Conservation (phyloP, 2,329 filamentous ascomycete genomes). For the Pseudopyricularia javanii region DNA sequence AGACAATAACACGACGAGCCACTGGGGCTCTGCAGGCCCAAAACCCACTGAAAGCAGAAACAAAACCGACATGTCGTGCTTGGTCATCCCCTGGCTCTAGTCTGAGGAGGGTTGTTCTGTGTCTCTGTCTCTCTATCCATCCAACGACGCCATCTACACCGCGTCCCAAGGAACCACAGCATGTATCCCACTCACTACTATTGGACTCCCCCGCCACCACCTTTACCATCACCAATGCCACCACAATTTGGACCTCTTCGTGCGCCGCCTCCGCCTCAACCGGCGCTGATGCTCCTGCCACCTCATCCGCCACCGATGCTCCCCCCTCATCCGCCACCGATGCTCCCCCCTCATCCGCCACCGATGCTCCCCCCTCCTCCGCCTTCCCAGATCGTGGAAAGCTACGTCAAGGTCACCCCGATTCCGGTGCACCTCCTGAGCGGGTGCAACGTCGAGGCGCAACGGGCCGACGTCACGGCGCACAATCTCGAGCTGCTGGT, state of each 20-base stretch:
- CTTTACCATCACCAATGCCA: not conserved
- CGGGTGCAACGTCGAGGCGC: conserved; percentile 42
- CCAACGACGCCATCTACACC: not conserved
- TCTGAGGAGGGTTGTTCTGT: not conserved
- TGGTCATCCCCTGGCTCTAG: not conserved
- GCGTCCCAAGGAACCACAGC: not conserved
- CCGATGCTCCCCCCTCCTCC: not conserved
- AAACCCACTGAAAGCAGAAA: not conserved
- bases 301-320: not conserved
- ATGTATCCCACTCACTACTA: not conserved
- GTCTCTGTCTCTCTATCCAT: not conserved
- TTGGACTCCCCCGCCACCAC: not conserved
- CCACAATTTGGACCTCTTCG: not conserved
- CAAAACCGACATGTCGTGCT: not conserved
- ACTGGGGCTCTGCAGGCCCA: not conserved
- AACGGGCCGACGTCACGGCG: conserved; percentile 35
- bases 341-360: not conserved
- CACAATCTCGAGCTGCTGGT: conserved; percentile 36
- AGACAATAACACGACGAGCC: not conserved
- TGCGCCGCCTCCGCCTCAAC: not conserved
- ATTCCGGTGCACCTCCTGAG: conserved; percentile 24
- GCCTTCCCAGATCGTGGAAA: not conserved
- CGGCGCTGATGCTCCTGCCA: not conserved
- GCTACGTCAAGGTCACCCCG: not conserved
- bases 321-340: not conserved